A percentile compares a stretch with the other conserved stretches of the same genome.
phyloP scores from a whole-genome alignment of 352 stramenopile genomes.

The Phytopythium vexans region DNA sequence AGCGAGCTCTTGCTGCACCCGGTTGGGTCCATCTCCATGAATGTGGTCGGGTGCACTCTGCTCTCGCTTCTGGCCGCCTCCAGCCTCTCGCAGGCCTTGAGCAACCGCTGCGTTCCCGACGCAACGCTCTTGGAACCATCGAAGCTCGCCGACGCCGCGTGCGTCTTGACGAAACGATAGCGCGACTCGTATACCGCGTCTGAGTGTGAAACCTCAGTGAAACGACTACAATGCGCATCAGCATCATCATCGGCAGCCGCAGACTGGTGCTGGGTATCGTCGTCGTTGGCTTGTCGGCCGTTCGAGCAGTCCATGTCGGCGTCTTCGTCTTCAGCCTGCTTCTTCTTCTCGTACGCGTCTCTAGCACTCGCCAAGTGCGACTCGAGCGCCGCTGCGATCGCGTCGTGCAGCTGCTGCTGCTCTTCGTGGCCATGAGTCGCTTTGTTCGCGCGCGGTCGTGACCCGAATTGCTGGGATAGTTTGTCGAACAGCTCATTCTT shows the following conservation, averaged over 20 bases:
- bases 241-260: constrained; percentile 9
- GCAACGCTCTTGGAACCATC: constrained; percentile 7
- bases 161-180: constrained; percentile 39
- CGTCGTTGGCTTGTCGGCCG: constrained; percentile 1
- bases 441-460: background rate
- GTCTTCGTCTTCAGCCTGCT: constrained; percentile 2
- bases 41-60: constrained; percentile 40
- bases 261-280: background rate
- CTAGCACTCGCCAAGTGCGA: constrained; percentile 41
- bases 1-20: constrained; percentile 49
- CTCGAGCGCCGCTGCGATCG: constrained; percentile 45
- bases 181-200: constrained; percentile 40
- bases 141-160: constrained; percentile 12
- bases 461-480: constrained; percentile 34
- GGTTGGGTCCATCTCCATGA: constrained; percentile 61
- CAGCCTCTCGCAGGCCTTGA: constrained; percentile 58
- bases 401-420: constrained; percentile 36
- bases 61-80: constrained; percentile 37
- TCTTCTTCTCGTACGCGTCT: constrained; percentile 20
- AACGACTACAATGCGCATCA: constrained; percentile 36
- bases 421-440: constrained; percentile 11
- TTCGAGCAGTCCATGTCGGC: background rate
- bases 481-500: constrained; percentile 63
- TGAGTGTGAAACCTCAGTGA: constrained; percentile 48
- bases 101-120: constrained; percentile 38